Evolutionary conservation across 2,329 filamentous ascomycete genomes (phyloP).

Genomic region (Phyllachora maydis): DNA sequence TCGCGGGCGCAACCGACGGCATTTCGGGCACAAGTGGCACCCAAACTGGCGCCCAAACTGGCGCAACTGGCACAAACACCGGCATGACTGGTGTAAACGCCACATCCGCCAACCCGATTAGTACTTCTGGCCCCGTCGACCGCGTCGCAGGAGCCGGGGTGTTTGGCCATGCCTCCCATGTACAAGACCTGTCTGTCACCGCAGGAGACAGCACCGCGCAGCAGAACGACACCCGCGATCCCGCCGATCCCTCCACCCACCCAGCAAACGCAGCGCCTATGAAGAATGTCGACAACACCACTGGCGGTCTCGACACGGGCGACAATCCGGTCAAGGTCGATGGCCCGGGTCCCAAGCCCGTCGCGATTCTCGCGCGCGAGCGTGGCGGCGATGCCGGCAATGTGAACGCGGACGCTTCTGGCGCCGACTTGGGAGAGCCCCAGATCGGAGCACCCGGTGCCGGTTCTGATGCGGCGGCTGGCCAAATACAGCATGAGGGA

Average conservation of each 20-base stretch:
- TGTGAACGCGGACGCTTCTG: not conserved
- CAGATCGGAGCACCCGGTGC: conserved; percentile 3
- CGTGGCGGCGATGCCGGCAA: conserved; percentile 11
- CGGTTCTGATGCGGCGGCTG: too few species aligned
- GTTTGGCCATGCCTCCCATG: too few species aligned
- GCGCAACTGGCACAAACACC: too few species aligned
- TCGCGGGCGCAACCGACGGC: too few species aligned
- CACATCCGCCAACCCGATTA: too few species aligned
- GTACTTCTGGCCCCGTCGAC: too few species aligned
- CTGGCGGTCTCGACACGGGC: conserved; percentile 11
- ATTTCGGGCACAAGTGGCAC: too few species aligned
- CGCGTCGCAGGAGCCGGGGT: too few species aligned
- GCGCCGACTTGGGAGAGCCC: conserved; percentile 1
- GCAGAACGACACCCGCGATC: conserved; percentile 19
- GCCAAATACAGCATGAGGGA: conserved; percentile 14
- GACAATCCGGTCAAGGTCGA: conserved; percentile 14
- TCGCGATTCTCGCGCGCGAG: conserved; percentile 15
- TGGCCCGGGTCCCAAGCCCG: conserved; percentile 20
- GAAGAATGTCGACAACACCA: conserved; percentile 15
- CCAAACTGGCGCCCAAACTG: too few species aligned
- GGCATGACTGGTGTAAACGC: too few species aligned
- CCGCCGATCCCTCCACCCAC: conserved; percentile 14
- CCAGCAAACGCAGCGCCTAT: conserved; percentile 11
- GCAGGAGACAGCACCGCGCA: conserved; percentile 8
- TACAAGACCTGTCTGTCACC: conserved; percentile 3